Evolutionary conservation across 1,139 yeast genomes (phyloP).

Genomic region (Pichia sp.): DNA sequence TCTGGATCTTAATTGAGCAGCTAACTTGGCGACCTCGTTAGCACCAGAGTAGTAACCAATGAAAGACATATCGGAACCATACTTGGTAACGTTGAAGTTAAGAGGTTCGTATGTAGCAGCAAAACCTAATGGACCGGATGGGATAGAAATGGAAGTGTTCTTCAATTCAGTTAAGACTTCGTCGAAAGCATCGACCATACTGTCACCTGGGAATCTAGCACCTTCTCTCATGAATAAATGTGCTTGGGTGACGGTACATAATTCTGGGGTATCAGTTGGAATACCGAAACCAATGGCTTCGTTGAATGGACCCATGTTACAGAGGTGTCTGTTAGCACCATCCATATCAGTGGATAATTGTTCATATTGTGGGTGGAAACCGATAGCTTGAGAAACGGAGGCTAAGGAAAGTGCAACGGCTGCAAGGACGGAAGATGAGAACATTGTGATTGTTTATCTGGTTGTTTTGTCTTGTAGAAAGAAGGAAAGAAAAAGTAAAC

Average conservation of each 20-base stretch:
- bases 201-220: constrained; percentile 49
- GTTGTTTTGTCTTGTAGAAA: too few relatives aligned
- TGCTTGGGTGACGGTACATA: constrained; percentile 61
- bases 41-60: constrained; percentile 23
- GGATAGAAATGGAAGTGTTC: background rate
- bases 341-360: constrained; percentile 5
- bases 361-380: constrained; percentile 1
- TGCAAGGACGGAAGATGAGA: background rate
- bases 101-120: background rate
- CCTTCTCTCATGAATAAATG: constrained; percentile 65
- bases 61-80: constrained; percentile 8
- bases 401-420: background rate
- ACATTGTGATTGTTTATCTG: too few relatives aligned
- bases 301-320: constrained; percentile 41
- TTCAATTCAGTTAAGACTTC: background rate
- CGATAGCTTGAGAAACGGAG: background rate
- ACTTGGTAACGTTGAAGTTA: background rate
- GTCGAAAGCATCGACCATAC: background rate
- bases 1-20: constrained; percentile 18
- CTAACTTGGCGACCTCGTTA: constrained; percentile 17
- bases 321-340: constrained; percentile 37
- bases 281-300: constrained; percentile 41
- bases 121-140: constrained; percentile 5
- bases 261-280: constrained; percentile 43
- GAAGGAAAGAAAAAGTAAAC: too few relatives aligned